Base-by-base conservation (phyloP, 1,139 yeast genomes). In the Sugiyamaella neomexicana region DNA sequence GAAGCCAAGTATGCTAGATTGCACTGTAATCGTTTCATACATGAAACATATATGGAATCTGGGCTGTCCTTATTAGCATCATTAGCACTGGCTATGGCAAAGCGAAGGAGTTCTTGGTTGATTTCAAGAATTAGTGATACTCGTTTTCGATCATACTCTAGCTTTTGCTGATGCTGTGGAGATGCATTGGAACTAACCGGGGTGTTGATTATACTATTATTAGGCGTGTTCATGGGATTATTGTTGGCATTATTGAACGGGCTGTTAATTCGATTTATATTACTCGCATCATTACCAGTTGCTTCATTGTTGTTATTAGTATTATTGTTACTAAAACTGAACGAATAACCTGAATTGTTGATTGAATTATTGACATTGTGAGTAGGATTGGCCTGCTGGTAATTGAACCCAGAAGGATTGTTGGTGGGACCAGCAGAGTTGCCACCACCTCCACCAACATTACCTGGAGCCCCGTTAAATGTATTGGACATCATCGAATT, bases 21-120 rank as follows among this genome's bases (percentile, higher is more conserved):
- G 41, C 65, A 60, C 49, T 71, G 73, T n/a, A 71, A 50, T 7
- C 74, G 63, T 39, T 60, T 62, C 67, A 71, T 62, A 42, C 71
- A 66, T 20, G 63, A 53, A 9, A 58, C 52, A 43, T 58, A 66
- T 41, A 59, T 51, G 12, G 61, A 52, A 27, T 64, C 63, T 7
- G 61, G 61, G 34, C 49, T 47, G 36, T 54, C 62, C 29, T 56
- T 54, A 39, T 60, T 57, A 20, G 50, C 43, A 16, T 61, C 64
- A 7, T 62, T 59, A 10, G 63, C 49, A 16, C 65, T 57, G n/a
- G 51, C 48, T 20, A 65, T 56, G 6, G 69, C 66, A 36, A 58
- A 58, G 29, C 62, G 58, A 13, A 71, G 51, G 13, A 71, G 66
- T 53, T 70, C 73, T 42, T 62, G 61, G 60, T 71, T 71, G 55